Percentiles rank a stretch among this genome's conserved stretches.
Evolutionary conservation across 2,329 filamentous ascomycete genomes (phyloP).

Genomic region (Orbilia quercus): DNA sequence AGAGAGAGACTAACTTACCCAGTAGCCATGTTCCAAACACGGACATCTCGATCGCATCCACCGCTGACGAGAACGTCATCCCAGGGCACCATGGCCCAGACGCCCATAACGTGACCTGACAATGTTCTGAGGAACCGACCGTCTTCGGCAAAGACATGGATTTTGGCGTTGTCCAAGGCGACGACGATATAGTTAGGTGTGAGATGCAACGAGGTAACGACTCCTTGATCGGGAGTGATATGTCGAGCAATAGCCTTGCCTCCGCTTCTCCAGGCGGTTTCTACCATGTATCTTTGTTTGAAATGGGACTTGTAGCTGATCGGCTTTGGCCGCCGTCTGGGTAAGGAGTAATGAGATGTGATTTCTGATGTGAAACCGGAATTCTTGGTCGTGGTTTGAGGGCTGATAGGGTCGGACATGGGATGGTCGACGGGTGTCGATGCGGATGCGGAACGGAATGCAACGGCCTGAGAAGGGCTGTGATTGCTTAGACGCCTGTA

Average conservation of each 20-base stretch:
- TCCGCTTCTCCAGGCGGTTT: conserved; percentile 94
- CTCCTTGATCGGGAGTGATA: conserved; percentile 95
- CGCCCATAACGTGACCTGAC: conserved; percentile 97
- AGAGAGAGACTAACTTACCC: conserved; percentile 71
- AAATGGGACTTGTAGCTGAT: conserved; percentile 96
- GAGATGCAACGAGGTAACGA: conserved; percentile 93
- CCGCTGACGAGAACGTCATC: conserved; percentile 94
- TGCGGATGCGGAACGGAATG: conserved; percentile 38
- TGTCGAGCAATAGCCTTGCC: conserved; percentile 84
- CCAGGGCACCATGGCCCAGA: conserved; percentile 99
- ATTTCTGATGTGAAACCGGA: conserved; percentile 60
- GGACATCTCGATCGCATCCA: conserved; percentile 93
- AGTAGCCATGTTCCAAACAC: conserved; percentile 94
- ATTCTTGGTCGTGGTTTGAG: conserved; percentile 40
- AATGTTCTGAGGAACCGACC: conserved; percentile 88
- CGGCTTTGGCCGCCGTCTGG: conserved; percentile 70
- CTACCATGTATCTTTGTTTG: conserved; percentile 95
- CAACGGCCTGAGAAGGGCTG: conserved; percentile 48
- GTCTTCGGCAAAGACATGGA: conserved; percentile 95
- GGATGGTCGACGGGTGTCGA: conserved; percentile 34
- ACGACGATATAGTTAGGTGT: conserved; percentile 98
- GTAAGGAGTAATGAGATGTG: conserved; percentile 59
- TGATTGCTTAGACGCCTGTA: conserved; percentile 69
- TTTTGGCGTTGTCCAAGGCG: conserved; percentile 96
- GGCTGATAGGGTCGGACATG: conserved; percentile 44